Base-by-base conservation (phyloP, 2,329 filamentous ascomycete species). In the Colletotrichum lindemuthianum region DNA sequence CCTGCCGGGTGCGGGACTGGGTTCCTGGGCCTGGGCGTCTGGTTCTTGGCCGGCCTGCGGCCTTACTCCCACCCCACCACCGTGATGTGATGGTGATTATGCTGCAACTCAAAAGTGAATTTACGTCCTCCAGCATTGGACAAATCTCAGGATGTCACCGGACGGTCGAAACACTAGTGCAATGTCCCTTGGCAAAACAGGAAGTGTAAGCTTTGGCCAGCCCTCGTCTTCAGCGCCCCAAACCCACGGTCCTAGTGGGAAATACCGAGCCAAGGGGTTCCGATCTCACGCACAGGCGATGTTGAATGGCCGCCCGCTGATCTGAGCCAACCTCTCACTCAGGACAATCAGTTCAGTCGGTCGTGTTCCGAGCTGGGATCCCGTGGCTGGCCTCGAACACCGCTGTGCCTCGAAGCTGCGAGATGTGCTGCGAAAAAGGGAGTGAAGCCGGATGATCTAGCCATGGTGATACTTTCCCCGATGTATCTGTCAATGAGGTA, bases 191-290 rank as follows among this genome's bases (percentile, higher is more conserved):
- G 11, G 33, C 24, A 57, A 57, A 65, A 52, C 58, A 37, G 63
- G 48, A 54, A 52, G 63, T 56, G 58, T 63, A 65, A 65, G 63
- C 58, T 65, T 65, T 63, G 63, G 63, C 51, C 51, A 61, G 33
- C 58, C 12, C 32, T 57, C 51, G 51, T 41, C 51, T 37, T 59
- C 57, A 61, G 61, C 58, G 40, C 16, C 39, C 24, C 24, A 24
- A 24, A 48, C 36, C 45, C 41, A 47, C 51, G 59, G 51, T 47
- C 51, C 34, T 41, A 52, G 51, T 51, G 16, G 63, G 58, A 52
- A 56, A 61, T 53, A 65, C 57, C 51, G 43, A 59, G 36, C 45
- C 45, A 52, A 50, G 61, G 34, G 43, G 40, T 15, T 58, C 41
- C 24, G 15, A 65, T 65, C 50, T 55, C 13, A 16, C 47, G 45